Conservation (phyloP, 495 filamentous ascomycete genomes). For the Tuber indicum region DNA sequence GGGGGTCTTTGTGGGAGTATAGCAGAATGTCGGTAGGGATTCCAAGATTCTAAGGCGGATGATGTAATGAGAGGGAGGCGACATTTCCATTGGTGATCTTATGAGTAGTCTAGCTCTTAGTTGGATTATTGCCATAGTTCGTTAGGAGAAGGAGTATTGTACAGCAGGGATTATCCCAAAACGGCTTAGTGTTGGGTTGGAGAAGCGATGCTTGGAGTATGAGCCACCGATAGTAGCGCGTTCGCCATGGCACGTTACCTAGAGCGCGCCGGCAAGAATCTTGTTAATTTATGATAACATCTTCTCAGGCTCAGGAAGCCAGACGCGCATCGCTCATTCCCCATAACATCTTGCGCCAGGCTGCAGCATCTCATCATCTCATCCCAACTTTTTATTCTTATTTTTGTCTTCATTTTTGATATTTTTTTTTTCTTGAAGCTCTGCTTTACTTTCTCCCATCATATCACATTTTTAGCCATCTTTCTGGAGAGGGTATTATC, state of each 20-base stretch:
- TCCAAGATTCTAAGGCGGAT: not conserved
- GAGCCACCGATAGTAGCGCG: not conserved
- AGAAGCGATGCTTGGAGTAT: too few species aligned
- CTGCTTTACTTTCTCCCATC: not conserved
- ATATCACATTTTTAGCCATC: not conserved
- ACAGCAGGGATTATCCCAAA: not conserved
- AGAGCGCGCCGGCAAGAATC: not conserved
- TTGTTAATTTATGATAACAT: not conserved
- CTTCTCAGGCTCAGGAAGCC: not conserved
- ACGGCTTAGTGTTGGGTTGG: not conserved
- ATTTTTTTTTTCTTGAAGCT: not conserved
- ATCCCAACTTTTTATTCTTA: not conserved
- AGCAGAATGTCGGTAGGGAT: too few species aligned
- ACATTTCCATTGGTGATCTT: not conserved
- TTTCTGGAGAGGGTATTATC: not conserved
- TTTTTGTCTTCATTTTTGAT: not conserved
- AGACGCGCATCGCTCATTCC: not conserved
- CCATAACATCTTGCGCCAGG: constrained; percentile 1
- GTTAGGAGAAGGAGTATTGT: not conserved
- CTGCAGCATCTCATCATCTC: not conserved
- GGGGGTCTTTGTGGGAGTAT: not conserved
- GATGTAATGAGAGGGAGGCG: not conserved
- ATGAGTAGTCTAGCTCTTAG: too few species aligned
- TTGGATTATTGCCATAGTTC: too few species aligned
- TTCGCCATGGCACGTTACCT: not conserved